phyloP scores from a whole-genome alignment of 2,329 filamentous ascomycete species.

The Byssothecium circinans region DNA sequence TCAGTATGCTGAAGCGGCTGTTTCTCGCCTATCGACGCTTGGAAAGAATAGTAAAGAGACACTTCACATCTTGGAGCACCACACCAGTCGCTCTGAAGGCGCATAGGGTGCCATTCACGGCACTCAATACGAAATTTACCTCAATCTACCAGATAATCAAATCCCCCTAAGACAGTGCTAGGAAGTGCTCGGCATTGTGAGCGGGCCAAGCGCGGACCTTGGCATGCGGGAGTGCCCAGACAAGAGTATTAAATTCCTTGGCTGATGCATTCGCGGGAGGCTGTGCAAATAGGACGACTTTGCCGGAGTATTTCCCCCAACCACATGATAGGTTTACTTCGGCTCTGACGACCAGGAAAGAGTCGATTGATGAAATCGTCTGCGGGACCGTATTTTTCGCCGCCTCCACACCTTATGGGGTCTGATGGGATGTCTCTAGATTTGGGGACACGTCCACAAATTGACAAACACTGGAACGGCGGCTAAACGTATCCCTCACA shows the following conservation, averaged over 20 bases:
- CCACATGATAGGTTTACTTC: background rate
- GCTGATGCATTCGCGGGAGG: constrained; percentile 3
- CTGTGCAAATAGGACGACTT: background rate
- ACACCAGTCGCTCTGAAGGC: background rate
- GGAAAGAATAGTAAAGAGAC: too few species aligned
- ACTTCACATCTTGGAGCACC: too few species aligned
- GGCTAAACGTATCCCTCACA: too few species aligned
- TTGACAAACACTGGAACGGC: too few species aligned
- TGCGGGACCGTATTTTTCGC: too few species aligned
- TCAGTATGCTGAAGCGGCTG: too few species aligned
- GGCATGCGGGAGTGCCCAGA: background rate
- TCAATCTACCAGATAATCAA: background rate
- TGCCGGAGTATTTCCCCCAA: background rate
- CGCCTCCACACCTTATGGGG: too few species aligned
- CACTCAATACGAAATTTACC: background rate
- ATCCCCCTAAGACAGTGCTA: background rate
- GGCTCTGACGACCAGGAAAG: background rate
- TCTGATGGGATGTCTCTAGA: too few species aligned
- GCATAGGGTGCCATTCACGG: background rate
- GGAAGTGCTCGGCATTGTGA: background rate
- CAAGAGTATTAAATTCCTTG: background rate
- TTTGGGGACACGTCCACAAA: too few species aligned
- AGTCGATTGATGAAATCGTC: too few species aligned
- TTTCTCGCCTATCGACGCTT: too few species aligned
- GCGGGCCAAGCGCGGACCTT: constrained; percentile 3